Evolutionary conservation across 257 asterid species (phyloP).

Genomic region (Apocynum venetum): DNA sequence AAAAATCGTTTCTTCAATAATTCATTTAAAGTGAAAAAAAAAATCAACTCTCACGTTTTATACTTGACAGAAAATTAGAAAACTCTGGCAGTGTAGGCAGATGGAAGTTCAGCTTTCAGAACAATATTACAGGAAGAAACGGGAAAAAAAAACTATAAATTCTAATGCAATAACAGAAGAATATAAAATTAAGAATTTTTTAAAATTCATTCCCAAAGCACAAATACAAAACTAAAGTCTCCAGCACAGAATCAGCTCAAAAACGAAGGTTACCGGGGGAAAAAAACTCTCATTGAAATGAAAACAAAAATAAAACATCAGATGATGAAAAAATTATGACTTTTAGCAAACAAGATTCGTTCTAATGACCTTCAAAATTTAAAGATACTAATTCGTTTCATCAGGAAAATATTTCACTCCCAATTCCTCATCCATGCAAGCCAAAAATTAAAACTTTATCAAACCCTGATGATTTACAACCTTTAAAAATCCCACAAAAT

Average conservation of each 20-base stretch:
- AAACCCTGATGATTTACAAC: neutral
- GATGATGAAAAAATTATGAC: neutral
- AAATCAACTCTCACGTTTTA: neutral
- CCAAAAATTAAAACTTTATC: constrained; percentile 19
- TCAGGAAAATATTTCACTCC: neutral
- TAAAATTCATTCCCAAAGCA: neutral
- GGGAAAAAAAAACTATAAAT: no score
- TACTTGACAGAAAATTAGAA: neutral
- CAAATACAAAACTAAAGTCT: neutral
- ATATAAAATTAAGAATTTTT: no score
- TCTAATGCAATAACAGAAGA: neutral
- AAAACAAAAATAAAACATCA: neutral
- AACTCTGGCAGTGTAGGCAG: neutral
- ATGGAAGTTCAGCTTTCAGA: neutral
- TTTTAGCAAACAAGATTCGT: neutral
- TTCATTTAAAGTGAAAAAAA: neutral
- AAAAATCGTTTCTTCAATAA: neutral
- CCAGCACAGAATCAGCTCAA: neutral
- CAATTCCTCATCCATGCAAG: neutral
- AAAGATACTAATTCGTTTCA: neutral
- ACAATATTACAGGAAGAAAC: no score
- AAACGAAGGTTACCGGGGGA: no score
- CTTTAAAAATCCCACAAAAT: neutral
- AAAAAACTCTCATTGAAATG: neutral
- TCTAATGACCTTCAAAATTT: neutral